These are phyloP conservation scores for Pseudogymnoascus verrucosus DNA, from an alignment of 2,329 filamentous ascomycete species.

Conservation along the genomic window DNA sequence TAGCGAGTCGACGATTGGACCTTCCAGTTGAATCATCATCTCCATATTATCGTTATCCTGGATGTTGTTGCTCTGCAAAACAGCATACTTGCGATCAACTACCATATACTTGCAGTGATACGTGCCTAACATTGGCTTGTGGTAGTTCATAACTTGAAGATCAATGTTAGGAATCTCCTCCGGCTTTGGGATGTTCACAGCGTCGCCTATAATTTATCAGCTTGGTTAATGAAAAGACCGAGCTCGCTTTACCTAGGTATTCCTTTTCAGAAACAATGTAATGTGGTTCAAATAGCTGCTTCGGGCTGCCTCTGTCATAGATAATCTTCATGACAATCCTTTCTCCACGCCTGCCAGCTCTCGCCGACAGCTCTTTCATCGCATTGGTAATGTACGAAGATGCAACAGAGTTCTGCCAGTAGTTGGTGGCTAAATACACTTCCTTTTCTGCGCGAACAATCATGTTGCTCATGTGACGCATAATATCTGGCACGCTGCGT, in stretches of 20 bases:
- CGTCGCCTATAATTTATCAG: constrained; percentile 19
- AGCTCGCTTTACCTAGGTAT: constrained; percentile 40
- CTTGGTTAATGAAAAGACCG: neutral
- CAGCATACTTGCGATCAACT: constrained; percentile 61
- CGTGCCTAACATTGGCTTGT: constrained; percentile 61
- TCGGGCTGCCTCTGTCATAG: constrained; percentile 62
- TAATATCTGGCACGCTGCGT: constrained; percentile 55
- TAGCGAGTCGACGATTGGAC: constrained; percentile 65
- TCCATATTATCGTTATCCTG: constrained; percentile 72
- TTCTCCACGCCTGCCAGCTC: constrained; percentile 49
- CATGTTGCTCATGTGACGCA: constrained; percentile 66
- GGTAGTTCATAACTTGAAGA: constrained; percentile 65
- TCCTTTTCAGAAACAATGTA: constrained; percentile 49
- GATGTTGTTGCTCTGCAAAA: constrained; percentile 73
- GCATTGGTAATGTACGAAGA: constrained; percentile 60
- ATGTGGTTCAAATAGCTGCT: constrained; percentile 59
- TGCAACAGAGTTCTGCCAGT: constrained; percentile 63
- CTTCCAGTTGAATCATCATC: constrained; percentile 72
- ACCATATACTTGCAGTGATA: constrained; percentile 74
- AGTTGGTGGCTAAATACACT: constrained; percentile 68
- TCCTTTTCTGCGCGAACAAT: constrained; percentile 67
- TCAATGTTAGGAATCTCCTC: constrained; percentile 65
- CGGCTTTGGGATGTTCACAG: constrained; percentile 52
- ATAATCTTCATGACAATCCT: constrained; percentile 64
- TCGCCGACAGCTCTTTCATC: constrained; percentile 58